phyloP scores from a whole-genome alignment of 805 yeast species.

The Saturnispora quitensis region DNA sequence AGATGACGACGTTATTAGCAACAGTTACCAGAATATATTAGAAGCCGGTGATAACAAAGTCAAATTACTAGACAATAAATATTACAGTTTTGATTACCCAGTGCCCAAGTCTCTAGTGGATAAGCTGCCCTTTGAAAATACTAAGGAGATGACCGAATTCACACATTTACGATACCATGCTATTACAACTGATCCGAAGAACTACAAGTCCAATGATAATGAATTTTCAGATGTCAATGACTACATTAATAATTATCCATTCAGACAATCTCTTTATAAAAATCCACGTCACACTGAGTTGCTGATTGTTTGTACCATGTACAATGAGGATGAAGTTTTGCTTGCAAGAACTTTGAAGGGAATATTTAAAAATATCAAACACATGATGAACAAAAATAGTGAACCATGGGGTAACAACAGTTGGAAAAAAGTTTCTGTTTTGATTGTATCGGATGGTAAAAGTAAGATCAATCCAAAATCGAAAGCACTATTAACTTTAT shows the following conservation, averaged over 20 bases:
- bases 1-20: conserved; percentile 10
- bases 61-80: conserved; percentile 54
- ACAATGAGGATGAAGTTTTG: conserved; percentile 78
- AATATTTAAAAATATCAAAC: conserved; percentile 75
- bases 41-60: conserved; percentile 31
- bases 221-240: conserved; percentile 41
- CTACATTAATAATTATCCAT: conserved; percentile 26
- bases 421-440: conserved; percentile 88
- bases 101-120: conserved; percentile 53
- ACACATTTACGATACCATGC: conserved; percentile 87
- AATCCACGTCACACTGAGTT: conserved; percentile 77
- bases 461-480: conserved; percentile 70
- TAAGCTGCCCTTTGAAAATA: conserved; percentile 37
- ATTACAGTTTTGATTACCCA: conserved; percentile 74
- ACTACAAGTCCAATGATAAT: conserved; percentile 37
- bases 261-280: conserved; percentile 70
- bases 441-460: conserved; percentile 87
- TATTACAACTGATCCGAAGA: conserved; percentile 83
- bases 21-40: conserved; percentile 18
- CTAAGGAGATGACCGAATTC: conserved; percentile 38
- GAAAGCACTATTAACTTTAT: conserved; percentile 66
- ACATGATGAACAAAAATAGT: conserved; percentile 43
- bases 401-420: conserved; percentile 84
- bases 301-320: conserved; percentile 82
- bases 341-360: conserved; percentile 83